A percentile compares a stretch with the other conserved stretches of the same genome.
phyloP scores from a whole-genome alignment of 805 yeast genomes.

The Saccharomyces jurei region DNA sequence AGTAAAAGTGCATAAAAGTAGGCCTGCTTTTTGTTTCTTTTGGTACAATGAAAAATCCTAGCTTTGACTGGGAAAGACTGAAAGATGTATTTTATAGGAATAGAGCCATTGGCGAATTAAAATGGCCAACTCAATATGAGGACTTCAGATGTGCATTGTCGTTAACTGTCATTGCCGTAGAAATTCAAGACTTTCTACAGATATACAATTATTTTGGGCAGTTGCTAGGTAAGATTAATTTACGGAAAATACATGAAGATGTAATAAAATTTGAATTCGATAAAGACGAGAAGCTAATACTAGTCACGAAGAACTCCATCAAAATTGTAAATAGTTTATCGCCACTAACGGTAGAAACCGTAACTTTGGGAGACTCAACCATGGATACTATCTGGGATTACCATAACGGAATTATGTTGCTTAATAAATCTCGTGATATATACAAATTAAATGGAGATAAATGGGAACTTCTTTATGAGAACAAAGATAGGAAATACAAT shows the following conservation, averaged over 20 bases:
- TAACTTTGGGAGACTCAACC: slow-evolving; percentile 6
- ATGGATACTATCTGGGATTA: slow-evolving; percentile 28
- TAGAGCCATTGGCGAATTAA: slow-evolving; percentile 27
- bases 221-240: slow-evolving; percentile 6
- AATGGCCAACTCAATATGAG: slow-evolving; percentile 12
- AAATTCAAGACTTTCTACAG: slow-evolving; percentile 24
- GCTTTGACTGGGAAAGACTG: slow-evolving; percentile 69
- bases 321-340: slow-evolving; percentile 13
- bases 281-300: slow-evolving; percentile 13
- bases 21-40: neutral
- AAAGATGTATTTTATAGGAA: slow-evolving; percentile 61
- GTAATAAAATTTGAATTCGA: slow-evolving; percentile 17
- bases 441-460: slow-evolving; percentile 6
- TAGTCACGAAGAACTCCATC: slow-evolving; percentile 13
- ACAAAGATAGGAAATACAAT: slow-evolving; percentile 7
- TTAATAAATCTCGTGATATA: slow-evolving; percentile 19
- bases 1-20: neutral
- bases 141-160: slow-evolving; percentile 32
- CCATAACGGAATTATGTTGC: slow-evolving; percentile 15
- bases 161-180: slow-evolving; percentile 36
- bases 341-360: slow-evolving; percentile 14
- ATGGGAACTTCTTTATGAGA: neutral
- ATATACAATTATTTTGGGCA: slow-evolving; percentile 34
- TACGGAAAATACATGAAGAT: slow-evolving; percentile 10
- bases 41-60: slow-evolving; percentile 28